Percentiles rank a stretch among this genome's conserved stretches.
Evolutionary conservation across 2,329 filamentous ascomycete genomes (phyloP).

Genomic region (Rhinocladiella similis): DNA sequence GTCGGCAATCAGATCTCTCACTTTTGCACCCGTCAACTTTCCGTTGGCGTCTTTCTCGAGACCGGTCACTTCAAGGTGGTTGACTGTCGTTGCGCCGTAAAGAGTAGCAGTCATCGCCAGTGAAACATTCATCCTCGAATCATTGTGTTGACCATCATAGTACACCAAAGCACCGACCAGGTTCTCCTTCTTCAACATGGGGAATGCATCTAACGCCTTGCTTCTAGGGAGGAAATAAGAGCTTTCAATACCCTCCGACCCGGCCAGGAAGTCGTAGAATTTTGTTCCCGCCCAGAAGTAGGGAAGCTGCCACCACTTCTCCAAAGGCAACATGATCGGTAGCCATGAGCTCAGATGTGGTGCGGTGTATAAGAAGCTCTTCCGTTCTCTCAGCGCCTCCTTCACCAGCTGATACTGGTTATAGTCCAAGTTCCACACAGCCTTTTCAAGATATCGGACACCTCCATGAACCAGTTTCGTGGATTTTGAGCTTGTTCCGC

Average conservation of each 20-base stretch:
- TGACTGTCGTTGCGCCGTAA: slow-evolving; percentile 79
- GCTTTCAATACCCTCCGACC: slow-evolving; percentile 82
- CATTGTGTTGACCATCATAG: slow-evolving; percentile 89
- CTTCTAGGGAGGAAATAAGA: slow-evolving; percentile 85
- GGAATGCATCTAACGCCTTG: slow-evolving; percentile 83
- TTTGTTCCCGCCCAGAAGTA: slow-evolving; percentile 73
- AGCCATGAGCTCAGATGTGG: slow-evolving; percentile 79
- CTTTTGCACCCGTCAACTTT: slow-evolving; percentile 69
- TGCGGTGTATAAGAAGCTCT: slow-evolving; percentile 79
- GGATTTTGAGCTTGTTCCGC: slow-evolving; percentile 81
- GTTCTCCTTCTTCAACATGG: slow-evolving; percentile 79
- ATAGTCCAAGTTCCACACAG: slow-evolving; percentile 81
- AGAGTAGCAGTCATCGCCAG: slow-evolving; percentile 85
- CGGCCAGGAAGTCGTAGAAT: slow-evolving; percentile 81
- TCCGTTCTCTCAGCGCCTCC: slow-evolving; percentile 77
- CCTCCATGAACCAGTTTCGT: slow-evolving; percentile 84
- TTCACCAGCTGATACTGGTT: slow-evolving; percentile 75
- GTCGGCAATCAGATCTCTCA: slow-evolving; percentile 69
- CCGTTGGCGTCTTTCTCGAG: slow-evolving; percentile 74
- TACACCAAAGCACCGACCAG: slow-evolving; percentile 82
- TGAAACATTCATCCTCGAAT: slow-evolving; percentile 89
- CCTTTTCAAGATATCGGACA: slow-evolving; percentile 82
- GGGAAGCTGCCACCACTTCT: slow-evolving; percentile 83
- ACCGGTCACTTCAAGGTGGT: slow-evolving; percentile 77
- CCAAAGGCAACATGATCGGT: slow-evolving; percentile 78